Evolutionary conservation across 106 monocot genomes (phyloP).

Genomic region (Chionographis japonica): DNA sequence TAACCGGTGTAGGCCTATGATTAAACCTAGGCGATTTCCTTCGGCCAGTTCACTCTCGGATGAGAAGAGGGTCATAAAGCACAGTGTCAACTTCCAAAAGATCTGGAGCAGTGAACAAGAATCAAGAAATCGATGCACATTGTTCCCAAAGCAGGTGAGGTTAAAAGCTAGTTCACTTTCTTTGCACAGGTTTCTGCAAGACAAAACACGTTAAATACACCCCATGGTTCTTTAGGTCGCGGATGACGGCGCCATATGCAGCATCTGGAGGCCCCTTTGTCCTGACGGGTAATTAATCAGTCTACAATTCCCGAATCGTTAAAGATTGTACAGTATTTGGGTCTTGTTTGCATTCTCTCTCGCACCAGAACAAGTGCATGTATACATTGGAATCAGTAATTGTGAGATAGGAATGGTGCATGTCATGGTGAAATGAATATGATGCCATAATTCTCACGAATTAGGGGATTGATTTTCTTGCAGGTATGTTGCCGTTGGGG

Average conservation of each 20-base stretch:
- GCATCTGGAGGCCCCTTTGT: slow-evolving; percentile 89
- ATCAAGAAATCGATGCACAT: slow-evolving; percentile 46
- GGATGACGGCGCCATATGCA: slow-evolving; percentile 69
- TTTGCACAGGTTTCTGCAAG: neutral
- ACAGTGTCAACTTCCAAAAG: slow-evolving; percentile 77
- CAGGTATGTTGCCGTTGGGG: slow-evolving; percentile 89
- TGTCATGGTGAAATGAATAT: neutral
- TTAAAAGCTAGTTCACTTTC: neutral
- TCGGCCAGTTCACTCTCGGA: slow-evolving; percentile 28
- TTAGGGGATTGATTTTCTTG: slow-evolving; percentile 5
- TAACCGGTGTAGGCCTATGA: slow-evolving; percentile 39
- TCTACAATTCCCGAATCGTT: neutral
- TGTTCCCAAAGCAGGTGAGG: slow-evolving; percentile 82
- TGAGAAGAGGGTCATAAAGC: slow-evolving; percentile 57
- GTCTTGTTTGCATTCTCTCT: too few species aligned
- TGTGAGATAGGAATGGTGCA: too few species aligned
- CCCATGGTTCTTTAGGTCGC: slow-evolving; percentile 28
- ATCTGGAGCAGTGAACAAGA: slow-evolving; percentile 95
- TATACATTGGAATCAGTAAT: too few species aligned
- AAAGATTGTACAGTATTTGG: neutral
- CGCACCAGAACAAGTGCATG: too few species aligned
- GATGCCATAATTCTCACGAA: neutral
- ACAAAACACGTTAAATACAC: neutral
- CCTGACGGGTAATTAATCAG: slow-evolving; percentile 69
- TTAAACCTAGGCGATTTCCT: slow-evolving; percentile 47